These are phyloP conservation scores for Ensete glaucum DNA, from an alignment of 176 grass and related monocot genomes.

Conservation along the genomic window DNA sequence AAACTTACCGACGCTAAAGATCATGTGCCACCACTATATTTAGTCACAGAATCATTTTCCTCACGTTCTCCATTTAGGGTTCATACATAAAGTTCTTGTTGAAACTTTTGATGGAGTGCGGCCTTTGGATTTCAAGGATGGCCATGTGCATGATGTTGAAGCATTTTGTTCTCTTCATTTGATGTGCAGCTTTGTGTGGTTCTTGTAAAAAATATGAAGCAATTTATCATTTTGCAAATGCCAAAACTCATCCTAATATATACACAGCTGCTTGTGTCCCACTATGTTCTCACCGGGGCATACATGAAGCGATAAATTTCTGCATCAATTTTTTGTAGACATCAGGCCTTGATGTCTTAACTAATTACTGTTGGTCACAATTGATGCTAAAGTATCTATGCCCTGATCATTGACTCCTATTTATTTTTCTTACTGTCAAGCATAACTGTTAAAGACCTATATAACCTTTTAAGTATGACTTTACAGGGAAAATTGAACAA, in stretches of 20 bases:
- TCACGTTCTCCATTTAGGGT: background rate
- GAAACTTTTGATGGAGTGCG: background rate
- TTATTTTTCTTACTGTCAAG: background rate
- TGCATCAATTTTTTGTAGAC: too few relatives aligned
- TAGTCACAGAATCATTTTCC: background rate
- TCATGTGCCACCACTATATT: background rate
- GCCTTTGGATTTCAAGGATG: background rate
- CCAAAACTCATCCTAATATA: background rate
- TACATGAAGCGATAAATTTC: too few relatives aligned
- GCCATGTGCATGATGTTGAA: background rate
- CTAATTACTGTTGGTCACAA: background rate
- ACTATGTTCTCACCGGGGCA: background rate
- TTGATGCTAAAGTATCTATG: background rate
- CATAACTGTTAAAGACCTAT: background rate
- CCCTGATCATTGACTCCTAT: background rate
- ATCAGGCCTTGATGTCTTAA: background rate
- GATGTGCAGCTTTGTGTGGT: background rate
- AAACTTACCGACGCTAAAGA: background rate
- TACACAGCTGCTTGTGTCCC: background rate
- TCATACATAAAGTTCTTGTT: background rate
- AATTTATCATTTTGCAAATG: background rate
- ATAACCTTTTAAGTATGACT: slow-evolving; percentile 1
- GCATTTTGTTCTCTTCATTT: too few relatives aligned
- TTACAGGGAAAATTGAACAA: slow-evolving; percentile 95
- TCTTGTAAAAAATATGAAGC: background rate